Base-by-base conservation (phyloP, 768 basidiomycete species). In the Phylloporus sp. region DNA sequence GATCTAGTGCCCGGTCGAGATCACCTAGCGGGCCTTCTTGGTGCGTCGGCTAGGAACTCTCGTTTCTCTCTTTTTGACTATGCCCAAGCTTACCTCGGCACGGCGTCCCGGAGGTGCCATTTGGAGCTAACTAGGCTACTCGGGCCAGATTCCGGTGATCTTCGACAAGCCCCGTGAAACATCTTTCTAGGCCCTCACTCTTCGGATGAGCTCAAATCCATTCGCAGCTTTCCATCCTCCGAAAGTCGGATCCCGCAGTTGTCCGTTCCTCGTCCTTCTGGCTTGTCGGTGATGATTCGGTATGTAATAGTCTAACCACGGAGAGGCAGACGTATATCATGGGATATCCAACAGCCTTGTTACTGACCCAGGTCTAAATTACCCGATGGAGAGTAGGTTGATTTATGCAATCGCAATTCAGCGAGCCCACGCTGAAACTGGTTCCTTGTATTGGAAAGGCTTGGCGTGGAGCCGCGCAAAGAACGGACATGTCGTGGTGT, bases 401-500 rank as follows among this genome's bases (percentile, higher is more conserved):
- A 44, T 32, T 43, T n/a, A 22, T 49, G 20, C 18, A 16, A 24
- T 48, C 15, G 38, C 32, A 27, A 27, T 24, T 18, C 46, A 24
- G 11, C 24, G 35, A 32, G 18, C 11, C 16, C 28, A 38, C 23
- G 24, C 26, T 53, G 31, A 31, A 38, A 56, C 36, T 32, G 16
- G 28, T 28, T 31, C 29, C n/a, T 27, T 36, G 35, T 10, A 36
- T 36, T n/a, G 6, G 31, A 10, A 26, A 18, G 26, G 31, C 45
- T 50, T 40, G 39, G 45, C 43, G 27, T 44, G 39, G 29, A 29
- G 20, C 15, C 35, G 59, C 59, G 49, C 50, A 57, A 56, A 50
- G 42, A 41, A 44, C 57, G 43, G 29, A 45, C 20, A 13, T 51
- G 15, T 46, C 44, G 43, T 48, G 27, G 35, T 32, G 28, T 34